Conservation (phyloP, 192 early-diverging fungal genomes). For the Backusella parvicylindrica region DNA sequence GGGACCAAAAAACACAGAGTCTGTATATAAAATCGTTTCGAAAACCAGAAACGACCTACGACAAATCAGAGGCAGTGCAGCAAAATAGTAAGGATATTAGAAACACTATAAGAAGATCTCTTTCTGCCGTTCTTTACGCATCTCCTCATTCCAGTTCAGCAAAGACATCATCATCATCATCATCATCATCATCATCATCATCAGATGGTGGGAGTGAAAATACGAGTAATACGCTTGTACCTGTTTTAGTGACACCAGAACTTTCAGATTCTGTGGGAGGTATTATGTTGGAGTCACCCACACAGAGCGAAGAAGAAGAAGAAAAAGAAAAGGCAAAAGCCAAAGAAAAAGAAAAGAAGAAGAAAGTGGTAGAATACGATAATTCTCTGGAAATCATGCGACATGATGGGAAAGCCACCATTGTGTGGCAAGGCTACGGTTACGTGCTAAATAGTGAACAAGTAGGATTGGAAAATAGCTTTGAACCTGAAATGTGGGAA, state of each 20-base stretch:
- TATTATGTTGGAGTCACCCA: not conserved
- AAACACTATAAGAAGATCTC: conserved; percentile 19
- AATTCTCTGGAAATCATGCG: conserved; percentile 7
- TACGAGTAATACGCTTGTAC: conserved; percentile 11
- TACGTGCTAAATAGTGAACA: not conserved
- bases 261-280: conserved; percentile 12
- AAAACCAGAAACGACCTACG: conserved; percentile 2
- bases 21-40: conserved; percentile 17
- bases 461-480: not conserved
- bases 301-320: not conserved
- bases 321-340: not conserved
- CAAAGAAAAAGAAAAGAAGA: not conserved
- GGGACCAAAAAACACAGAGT: conserved; percentile 14
- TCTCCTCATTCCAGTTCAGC: conserved; percentile 9
- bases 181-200: not conserved
- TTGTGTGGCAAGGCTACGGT: conserved; percentile 27
- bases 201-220: not conserved
- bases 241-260: conserved; percentile 19
- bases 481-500: conserved; percentile 15
- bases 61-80: conserved; percentile 6
- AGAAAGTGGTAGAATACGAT: conserved; percentile 20
- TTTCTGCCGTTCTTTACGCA: conserved; percentile 22
- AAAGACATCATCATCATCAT: not conserved
- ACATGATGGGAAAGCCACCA: not conserved
- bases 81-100: conserved; percentile 12